A percentile compares a stretch with the other conserved stretches of the same genome.
Evolutionary conservation across 108 stramenopile species (phyloP).

Genomic region (Cyclostephanos tholiformis): DNA sequence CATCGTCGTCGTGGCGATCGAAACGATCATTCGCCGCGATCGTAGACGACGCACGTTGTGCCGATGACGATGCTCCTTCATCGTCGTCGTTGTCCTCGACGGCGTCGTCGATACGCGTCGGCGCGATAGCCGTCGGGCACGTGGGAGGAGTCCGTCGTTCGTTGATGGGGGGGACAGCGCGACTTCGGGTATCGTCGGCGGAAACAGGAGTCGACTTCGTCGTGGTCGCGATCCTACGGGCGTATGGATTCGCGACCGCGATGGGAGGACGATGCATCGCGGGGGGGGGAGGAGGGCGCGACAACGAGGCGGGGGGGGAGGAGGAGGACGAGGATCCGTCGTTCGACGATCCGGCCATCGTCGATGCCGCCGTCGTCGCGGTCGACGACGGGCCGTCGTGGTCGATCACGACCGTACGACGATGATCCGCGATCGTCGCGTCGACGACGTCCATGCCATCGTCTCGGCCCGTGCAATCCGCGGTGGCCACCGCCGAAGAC

Average conservation of each 20-base stretch:
- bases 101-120: conserved; percentile 2
- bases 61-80: too few relatives aligned
- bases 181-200: conserved; percentile 7
- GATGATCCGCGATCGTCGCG: too few relatives aligned
- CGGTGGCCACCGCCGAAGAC: too few relatives aligned
- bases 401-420: neutral
- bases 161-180: neutral
- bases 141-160: neutral
- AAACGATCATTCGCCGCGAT: too few relatives aligned
- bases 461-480: too few relatives aligned
- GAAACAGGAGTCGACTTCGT: neutral
- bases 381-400: conserved; percentile 1
- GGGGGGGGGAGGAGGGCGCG: too few relatives aligned
- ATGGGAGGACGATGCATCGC: neutral
- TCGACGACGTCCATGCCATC: too few relatives aligned
- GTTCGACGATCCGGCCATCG: too few relatives aligned
- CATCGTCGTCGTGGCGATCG: too few relatives aligned
- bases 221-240: neutral
- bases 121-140: neutral
- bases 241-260: conserved; percentile 4
- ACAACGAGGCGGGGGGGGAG: too few relatives aligned
- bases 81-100: neutral
- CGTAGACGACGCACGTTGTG: too few relatives aligned
- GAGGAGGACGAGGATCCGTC: neutral
- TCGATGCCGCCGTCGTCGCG: neutral